Percentiles rank a stretch among this genome's conserved stretches.
Evolutionary conservation across 2,329 filamentous ascomycete genomes (phyloP).

Genomic region (Sporothrix luriei): DNA sequence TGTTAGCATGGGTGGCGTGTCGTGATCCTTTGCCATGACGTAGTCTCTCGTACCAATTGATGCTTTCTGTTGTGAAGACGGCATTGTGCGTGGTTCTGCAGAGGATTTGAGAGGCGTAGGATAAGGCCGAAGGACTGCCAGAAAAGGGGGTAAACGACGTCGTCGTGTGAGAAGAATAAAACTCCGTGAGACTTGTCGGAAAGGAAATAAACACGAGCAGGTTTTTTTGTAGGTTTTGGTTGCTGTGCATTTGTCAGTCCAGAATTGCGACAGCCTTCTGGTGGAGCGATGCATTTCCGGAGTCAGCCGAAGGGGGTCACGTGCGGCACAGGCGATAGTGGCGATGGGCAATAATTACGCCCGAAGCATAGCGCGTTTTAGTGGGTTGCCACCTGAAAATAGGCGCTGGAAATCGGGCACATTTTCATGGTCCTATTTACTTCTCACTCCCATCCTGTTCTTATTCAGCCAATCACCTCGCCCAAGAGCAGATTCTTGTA

Average conservation of each 20-base stretch:
- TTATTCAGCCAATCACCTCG: constrained; percentile 53
- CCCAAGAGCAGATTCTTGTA: constrained; percentile 78
- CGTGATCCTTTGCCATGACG: constrained; percentile 17
- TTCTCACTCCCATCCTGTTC: neutral
- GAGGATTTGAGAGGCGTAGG: neutral
- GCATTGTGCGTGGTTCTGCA: constrained; percentile 38
- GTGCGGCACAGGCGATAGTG: constrained; percentile 7
- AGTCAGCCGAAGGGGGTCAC: constrained; percentile 26
- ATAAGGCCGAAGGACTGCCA: neutral
- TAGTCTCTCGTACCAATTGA: constrained; percentile 40
- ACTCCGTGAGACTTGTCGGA: neutral
- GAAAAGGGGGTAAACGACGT: neutral
- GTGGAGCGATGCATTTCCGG: constrained; percentile 26
- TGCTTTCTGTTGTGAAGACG: constrained; percentile 38
- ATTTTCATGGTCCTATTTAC: neutral
- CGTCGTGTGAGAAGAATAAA: neutral
- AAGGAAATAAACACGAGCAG: constrained; percentile 22
- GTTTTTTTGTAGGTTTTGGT: neutral
- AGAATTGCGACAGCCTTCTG: constrained; percentile 32
- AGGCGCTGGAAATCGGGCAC: neutral
- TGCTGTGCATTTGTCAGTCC: constrained; percentile 32
- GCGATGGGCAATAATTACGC: neutral
- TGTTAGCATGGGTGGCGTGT: constrained; percentile 6
- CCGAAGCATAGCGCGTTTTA: constrained; percentile 4
- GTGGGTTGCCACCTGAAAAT: neutral